Conservation (phyloP, 352 stramenopile species). For the Thalassiosira exigua region DNA sequence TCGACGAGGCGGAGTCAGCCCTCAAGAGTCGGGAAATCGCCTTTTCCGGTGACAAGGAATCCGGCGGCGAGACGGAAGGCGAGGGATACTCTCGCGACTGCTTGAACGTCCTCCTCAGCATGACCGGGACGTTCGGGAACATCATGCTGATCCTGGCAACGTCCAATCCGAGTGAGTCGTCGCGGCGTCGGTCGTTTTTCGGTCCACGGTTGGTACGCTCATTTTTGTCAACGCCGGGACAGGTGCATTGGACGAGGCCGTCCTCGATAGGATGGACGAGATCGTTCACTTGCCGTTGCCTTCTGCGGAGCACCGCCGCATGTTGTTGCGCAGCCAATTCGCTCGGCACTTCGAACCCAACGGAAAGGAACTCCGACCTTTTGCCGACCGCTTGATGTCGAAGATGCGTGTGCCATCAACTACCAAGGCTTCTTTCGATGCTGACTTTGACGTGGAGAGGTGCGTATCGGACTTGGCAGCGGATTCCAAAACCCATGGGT, state of each 20-base stretch:
- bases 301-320: constrained; percentile 14
- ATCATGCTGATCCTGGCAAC: constrained; percentile 69
- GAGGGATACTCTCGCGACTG: constrained; percentile 51
- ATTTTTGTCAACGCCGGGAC: neutral
- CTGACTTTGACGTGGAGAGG: constrained; percentile 33
- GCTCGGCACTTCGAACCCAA: constrained; percentile 30
- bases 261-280: constrained; percentile 67
- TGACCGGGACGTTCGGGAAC: constrained; percentile 61
- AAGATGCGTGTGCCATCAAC: neutral
- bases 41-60: neutral
- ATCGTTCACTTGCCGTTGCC: constrained; percentile 53
- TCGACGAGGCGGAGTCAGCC: constrained; percentile 63
- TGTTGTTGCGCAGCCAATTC: constrained; percentile 45
- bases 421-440: constrained; percentile 16
- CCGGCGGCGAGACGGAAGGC: constrained; percentile 6
- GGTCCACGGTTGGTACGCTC: neutral
- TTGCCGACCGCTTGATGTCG: constrained; percentile 7
- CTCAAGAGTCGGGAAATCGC: constrained; percentile 44
- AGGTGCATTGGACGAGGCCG: constrained; percentile 56
- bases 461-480: constrained; percentile 22
- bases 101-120: constrained; percentile 66
- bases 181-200: neutral
- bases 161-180: constrained; percentile 36
- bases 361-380: neutral
- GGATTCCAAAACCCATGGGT: constrained; percentile 29